Evolutionary conservation across 2,329 filamentous ascomycete species (phyloP).

Genomic region (Acephala macrosclerotiorum): DNA sequence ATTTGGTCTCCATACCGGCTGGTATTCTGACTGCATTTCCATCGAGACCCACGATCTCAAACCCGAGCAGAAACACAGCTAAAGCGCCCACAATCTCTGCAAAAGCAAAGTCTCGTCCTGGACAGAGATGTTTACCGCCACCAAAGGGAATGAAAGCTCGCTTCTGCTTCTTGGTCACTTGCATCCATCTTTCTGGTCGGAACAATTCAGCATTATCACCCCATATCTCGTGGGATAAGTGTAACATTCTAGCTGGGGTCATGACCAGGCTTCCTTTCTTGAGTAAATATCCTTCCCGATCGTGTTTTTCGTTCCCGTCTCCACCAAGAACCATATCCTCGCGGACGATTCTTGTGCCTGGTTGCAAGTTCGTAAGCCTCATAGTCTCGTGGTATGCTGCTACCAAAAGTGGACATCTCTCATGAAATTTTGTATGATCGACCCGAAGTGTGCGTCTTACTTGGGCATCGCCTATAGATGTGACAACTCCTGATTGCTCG

Average conservation of each 20-base stretch:
- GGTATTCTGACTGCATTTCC: not conserved
- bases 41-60: not conserved
- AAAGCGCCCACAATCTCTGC: not conserved
- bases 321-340: not conserved
- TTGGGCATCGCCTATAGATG: not conserved
- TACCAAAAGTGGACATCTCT: not conserved
- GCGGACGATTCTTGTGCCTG: not conserved
- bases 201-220: not conserved
- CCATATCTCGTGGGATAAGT: not conserved
- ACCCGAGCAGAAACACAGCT: not conserved
- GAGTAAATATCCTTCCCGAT: not conserved
- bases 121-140: not conserved
- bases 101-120: constrained; percentile 1
- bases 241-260: not conserved
- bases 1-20: not conserved
- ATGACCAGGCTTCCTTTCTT: not conserved
- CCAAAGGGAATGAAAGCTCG: not conserved
- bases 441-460: not conserved
- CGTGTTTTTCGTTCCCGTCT: not conserved
- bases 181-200: not conserved
- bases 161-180: not conserved
- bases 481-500: not conserved
- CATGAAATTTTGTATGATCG: constrained; percentile 1
- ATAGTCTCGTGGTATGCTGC: not conserved
- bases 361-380: not conserved